Percentiles rank a stretch among this genome's conserved stretches.
These are phyloP conservation scores for Ophiostoma ips DNA, from an alignment of 2,329 filamentous ascomycete genomes.

Conservation along the genomic window DNA sequence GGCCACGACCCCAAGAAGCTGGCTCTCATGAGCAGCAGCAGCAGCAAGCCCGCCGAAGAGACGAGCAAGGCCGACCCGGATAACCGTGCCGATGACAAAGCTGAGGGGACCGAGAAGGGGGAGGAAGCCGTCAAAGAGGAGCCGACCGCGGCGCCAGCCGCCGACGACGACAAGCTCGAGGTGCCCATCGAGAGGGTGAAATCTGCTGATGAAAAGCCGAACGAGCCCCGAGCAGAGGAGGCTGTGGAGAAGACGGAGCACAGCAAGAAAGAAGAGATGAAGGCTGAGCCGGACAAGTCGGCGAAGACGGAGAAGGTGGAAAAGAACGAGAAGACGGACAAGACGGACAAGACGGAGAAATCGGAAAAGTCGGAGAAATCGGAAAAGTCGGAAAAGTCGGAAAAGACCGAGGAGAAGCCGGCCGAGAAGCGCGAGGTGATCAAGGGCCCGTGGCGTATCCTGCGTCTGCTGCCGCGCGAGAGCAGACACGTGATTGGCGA, in stretches of 20 bases:
- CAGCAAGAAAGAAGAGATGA: no score
- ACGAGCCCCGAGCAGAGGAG: not conserved
- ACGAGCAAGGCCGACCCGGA: slow-evolving; percentile 33
- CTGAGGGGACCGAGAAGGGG: not conserved
- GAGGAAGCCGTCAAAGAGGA: no score
- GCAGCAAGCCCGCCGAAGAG: slow-evolving; percentile 47
- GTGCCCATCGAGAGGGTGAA: no score
- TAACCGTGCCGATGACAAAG: slow-evolving; percentile 22
- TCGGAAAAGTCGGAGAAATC: not conserved
- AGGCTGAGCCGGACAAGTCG: no score
- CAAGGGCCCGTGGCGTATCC: slow-evolving; percentile 79
- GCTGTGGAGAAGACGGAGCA: no score
- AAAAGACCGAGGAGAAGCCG: slow-evolving; percentile 15
- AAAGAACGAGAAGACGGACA: not conserved
- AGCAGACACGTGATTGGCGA: slow-evolving; percentile 77
- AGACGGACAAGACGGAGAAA: not conserved
- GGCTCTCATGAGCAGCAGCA: slow-evolving; percentile 24
- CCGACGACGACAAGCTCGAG: slow-evolving; percentile 6
- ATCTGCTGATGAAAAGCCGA: not conserved
- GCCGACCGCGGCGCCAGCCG: no score
- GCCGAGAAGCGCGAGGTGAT: slow-evolving; percentile 61
- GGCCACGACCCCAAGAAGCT: slow-evolving; percentile 48
- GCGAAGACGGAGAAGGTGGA: no score
- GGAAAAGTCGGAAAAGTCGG: slow-evolving; percentile 17
- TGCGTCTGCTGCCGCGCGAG: slow-evolving; percentile 77